Conservation (phyloP, 352 stramenopile genomes). For the Peronosclerospora sorghi region DNA sequence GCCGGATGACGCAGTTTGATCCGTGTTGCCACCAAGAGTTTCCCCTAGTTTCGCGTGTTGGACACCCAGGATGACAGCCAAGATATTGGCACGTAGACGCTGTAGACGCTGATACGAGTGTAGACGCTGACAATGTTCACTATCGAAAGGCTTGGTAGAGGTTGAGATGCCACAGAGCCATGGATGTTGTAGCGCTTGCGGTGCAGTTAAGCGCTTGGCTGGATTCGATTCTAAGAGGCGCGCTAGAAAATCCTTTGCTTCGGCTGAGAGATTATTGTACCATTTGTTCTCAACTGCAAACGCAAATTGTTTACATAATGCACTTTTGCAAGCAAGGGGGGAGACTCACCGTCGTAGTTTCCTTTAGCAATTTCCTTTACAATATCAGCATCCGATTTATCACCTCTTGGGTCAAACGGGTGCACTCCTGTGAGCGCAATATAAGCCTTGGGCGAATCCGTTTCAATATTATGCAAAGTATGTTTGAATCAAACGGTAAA, state of each 20-base stretch:
- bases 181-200: slow-evolving; percentile 41
- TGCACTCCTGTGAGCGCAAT: slow-evolving; percentile 69
- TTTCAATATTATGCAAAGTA: too few relatives aligned
- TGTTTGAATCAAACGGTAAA: too few relatives aligned
- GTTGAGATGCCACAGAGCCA: slow-evolving; percentile 44
- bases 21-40: slow-evolving; percentile 3
- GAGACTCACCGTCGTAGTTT: slow-evolving; percentile 40
- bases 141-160: slow-evolving; percentile 31
- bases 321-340: neutral
- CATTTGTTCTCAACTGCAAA: slow-evolving; percentile 49
- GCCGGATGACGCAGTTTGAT: slow-evolving; percentile 13
- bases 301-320: neutral
- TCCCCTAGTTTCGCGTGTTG: slow-evolving; percentile 47
- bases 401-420: slow-evolving; percentile 62
- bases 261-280: slow-evolving; percentile 42
- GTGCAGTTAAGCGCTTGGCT: slow-evolving; percentile 37
- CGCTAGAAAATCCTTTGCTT: slow-evolving; percentile 54
- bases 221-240: slow-evolving; percentile 41
- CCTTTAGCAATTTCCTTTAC: slow-evolving; percentile 42
- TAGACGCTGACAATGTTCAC: slow-evolving; percentile 40
- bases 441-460: slow-evolving; percentile 32
- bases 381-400: slow-evolving; percentile 63
- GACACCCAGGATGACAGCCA: slow-evolving; percentile 58
- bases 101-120: slow-evolving; percentile 56
- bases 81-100: slow-evolving; percentile 62